Percentiles rank a stretch among this genome's conserved stretches.
phyloP scores from a whole-genome alignment of 345 rosid species.

The Citrus inodora region DNA sequence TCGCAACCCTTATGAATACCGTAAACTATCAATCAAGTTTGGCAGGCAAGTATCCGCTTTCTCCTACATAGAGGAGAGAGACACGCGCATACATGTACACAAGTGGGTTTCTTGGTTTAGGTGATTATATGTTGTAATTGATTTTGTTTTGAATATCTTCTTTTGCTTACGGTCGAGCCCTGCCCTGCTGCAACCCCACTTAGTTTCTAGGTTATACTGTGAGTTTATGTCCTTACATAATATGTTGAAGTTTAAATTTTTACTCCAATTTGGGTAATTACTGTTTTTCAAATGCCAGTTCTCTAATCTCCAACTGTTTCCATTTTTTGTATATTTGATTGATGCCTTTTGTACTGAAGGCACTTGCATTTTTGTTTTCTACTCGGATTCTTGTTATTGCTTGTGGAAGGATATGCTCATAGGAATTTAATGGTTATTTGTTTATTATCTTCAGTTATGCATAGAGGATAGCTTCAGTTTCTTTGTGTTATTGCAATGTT shows the following conservation, averaged over 20 bases:
- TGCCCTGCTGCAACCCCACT: neutral
- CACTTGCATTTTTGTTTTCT: neutral
- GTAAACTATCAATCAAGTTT: constrained; percentile 69
- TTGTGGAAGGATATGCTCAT: neutral
- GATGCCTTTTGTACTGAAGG: neutral
- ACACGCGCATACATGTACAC: neutral
- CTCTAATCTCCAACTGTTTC: neutral
- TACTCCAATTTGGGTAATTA: too few relatives aligned
- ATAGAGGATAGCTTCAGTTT: neutral
- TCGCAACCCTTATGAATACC: constrained; percentile 78
- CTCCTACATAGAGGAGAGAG: neutral
- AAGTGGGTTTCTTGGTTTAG: neutral
- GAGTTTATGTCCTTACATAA: neutral
- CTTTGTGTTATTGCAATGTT: neutral
- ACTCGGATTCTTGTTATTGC: neutral
- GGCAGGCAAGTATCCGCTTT: constrained; percentile 58
- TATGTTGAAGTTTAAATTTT: neutral
- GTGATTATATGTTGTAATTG: neutral
- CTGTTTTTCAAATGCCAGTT: too few relatives aligned
- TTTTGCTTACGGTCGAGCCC: neutral
- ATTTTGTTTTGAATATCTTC: neutral
- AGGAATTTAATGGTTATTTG: neutral
- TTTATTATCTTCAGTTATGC: neutral
- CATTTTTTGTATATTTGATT: neutral
- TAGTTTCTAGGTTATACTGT: too few relatives aligned